phyloP scores from a whole-genome alignment of 116 monocot genomes.

The Dioscorea cayenensis region DNA sequence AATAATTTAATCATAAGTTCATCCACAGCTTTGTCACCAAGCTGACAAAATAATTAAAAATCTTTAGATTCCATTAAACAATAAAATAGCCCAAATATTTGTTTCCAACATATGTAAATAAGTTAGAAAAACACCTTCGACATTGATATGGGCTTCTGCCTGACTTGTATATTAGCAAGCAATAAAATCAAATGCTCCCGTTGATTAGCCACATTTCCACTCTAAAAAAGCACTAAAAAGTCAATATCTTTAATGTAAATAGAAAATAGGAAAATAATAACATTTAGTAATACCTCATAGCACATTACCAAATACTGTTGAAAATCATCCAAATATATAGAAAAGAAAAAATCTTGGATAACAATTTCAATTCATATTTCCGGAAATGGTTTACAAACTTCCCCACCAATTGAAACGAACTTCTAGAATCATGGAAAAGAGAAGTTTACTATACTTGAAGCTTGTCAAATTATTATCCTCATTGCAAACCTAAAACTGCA shows the following conservation, averaged over 20 bases:
- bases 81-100: not conserved
- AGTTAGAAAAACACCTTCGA: slow-evolving; percentile 31
- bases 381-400: too few relatives aligned
- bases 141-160: slow-evolving; percentile 45
- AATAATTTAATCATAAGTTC: slow-evolving; percentile 63
- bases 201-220: slow-evolving; percentile 78
- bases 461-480: not conserved
- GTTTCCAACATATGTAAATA: not conserved
- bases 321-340: not conserved
- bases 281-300: not conserved
- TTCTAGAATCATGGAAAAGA: too few relatives aligned
- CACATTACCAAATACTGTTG: not conserved
- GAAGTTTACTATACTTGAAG: too few relatives aligned
- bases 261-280: not conserved
- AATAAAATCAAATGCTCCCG: slow-evolving; percentile 78
- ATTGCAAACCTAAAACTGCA: not conserved
- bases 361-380: too few relatives aligned
- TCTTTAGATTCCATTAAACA: slow-evolving; percentile 2
- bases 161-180: slow-evolving; percentile 64
- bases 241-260: not conserved
- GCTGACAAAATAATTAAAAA: slow-evolving; percentile 25
- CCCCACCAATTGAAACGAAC: too few relatives aligned
- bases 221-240: slow-evolving; percentile 20
- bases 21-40: slow-evolving; percentile 68
- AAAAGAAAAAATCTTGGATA: too few relatives aligned